Evolutionary conservation across 2,329 filamentous ascomycete species (phyloP).

Genomic region (Lachnellula suecica): DNA sequence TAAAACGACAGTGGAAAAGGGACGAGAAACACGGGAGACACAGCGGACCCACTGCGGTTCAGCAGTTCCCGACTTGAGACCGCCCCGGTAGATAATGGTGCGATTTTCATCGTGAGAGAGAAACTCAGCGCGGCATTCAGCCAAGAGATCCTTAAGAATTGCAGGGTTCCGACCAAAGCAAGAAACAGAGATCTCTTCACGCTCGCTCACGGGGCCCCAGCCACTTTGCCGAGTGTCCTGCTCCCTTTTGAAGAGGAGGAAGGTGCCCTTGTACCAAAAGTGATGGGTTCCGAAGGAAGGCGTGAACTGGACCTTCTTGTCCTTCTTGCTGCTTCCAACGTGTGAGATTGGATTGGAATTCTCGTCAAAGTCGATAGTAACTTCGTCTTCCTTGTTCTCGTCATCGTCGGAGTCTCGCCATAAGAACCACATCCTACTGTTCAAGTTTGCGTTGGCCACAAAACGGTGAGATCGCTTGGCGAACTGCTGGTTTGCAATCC

Average conservation of each 20-base stretch:
- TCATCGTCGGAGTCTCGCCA: slow-evolving; percentile 43
- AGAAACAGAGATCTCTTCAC: slow-evolving; percentile 59
- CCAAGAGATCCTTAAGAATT: slow-evolving; percentile 60
- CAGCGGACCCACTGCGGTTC: slow-evolving; percentile 60
- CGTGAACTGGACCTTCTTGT: slow-evolving; percentile 54
- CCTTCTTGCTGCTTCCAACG: slow-evolving; percentile 37
- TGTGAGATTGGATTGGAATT: slow-evolving; percentile 23
- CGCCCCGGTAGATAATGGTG: slow-evolving; percentile 65
- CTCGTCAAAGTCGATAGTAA: slow-evolving; percentile 24
- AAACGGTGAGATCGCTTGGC: slow-evolving; percentile 59
- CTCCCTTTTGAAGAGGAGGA: slow-evolving; percentile 57
- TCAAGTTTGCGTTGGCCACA: slow-evolving; percentile 62
- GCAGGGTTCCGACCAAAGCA: slow-evolving; percentile 61
- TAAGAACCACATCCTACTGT: slow-evolving; percentile 50
- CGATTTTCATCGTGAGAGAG: slow-evolving; percentile 58
- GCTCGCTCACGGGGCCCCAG: slow-evolving; percentile 45
- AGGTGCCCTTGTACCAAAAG: slow-evolving; percentile 63
- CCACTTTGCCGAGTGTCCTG: slow-evolving; percentile 44
- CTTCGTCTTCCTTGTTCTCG: slow-evolving; percentile 44
- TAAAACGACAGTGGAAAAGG: slow-evolving; percentile 65
- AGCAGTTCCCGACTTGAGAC: slow-evolving; percentile 37
- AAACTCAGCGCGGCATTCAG: slow-evolving; percentile 56
- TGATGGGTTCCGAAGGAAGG: slow-evolving; percentile 66
- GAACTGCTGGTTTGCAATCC: slow-evolving; percentile 64
- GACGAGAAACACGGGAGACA: slow-evolving; percentile 57